A percentile compares a stretch with the other conserved stretches of the same genome.
phyloP scores from a whole-genome alignment of 2,329 filamentous ascomycete species.

The Lecanoromycetidae sp. region DNA sequence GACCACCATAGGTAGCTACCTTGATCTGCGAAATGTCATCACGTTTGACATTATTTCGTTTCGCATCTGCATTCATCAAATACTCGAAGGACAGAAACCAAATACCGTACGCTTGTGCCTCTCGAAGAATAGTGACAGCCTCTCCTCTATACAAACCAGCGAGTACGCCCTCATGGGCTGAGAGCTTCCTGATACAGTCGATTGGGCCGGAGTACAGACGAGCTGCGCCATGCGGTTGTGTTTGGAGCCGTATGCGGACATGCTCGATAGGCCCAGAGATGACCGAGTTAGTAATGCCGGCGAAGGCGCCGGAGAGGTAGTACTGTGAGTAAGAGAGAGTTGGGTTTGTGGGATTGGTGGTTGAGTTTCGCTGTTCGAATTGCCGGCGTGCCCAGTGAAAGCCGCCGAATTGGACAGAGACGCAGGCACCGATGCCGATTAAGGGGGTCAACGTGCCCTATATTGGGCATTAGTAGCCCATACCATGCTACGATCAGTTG shows the following conservation, averaged over 20 bases:
- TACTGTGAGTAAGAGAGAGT: conserved; percentile 72
- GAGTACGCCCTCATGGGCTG: conserved; percentile 53
- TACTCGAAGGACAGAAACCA: conserved; percentile 97
- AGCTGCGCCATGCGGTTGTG: conserved; percentile 75
- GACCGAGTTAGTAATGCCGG: conserved; percentile 77
- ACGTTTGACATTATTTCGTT: conserved; percentile 61
- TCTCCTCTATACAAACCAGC: conserved; percentile 76
- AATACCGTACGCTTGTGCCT: conserved; percentile 86
- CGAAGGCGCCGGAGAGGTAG: conserved; percentile 81
- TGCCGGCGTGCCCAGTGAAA: conserved; percentile 85
- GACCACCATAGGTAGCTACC: conserved; percentile 79
- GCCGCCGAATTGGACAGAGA: conserved; percentile 93
- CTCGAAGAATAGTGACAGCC: conserved; percentile 71
- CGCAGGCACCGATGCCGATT: conserved; percentile 91
- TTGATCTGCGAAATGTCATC: conserved; percentile 72
- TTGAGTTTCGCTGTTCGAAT: conserved; percentile 62
- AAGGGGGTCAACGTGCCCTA: conserved; percentile 79
- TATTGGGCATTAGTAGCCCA: too few relatives aligned
- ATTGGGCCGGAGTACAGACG: conserved; percentile 72
- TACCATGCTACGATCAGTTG: too few relatives aligned
- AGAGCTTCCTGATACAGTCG: conserved; percentile 82
- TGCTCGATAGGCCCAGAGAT: conserved; percentile 92
- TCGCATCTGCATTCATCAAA: conserved; percentile 82
- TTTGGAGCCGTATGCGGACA: conserved; percentile 89
- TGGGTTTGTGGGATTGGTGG: conserved; percentile 25